phyloP scores from a whole-genome alignment of 441 rosid genomes.

The Gossypium davidsonii region DNA sequence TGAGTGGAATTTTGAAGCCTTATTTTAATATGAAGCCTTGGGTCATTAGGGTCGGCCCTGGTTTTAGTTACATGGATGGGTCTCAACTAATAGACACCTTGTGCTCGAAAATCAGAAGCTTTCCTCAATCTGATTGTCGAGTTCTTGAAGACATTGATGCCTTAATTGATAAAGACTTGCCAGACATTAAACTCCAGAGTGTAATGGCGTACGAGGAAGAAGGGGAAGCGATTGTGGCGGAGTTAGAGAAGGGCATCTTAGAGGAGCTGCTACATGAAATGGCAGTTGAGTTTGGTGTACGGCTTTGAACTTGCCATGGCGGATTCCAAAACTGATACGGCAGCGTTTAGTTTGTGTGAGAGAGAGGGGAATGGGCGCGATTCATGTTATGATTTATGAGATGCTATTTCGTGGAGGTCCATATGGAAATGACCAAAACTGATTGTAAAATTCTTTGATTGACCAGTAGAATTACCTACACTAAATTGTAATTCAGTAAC shows the following conservation, averaged over 20 bases:
- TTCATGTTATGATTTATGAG: too few species aligned
- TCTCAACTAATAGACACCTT: constrained; percentile 36
- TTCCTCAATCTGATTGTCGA: constrained; percentile 50
- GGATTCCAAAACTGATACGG: not conserved
- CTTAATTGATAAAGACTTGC: constrained; percentile 51
- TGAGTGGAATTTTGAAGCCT: constrained; percentile 48
- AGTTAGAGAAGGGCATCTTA: constrained; percentile 55
- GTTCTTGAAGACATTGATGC: constrained; percentile 74
- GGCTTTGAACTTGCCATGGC: not conserved
- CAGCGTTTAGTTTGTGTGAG: constrained; percentile 17
- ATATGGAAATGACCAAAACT: too few species aligned
- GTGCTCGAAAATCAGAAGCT: constrained; percentile 34
- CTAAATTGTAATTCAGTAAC: not conserved
- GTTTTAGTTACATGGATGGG: constrained; percentile 25
- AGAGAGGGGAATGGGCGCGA: not conserved
- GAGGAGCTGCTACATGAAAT: constrained; percentile 56
- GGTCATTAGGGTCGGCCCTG: constrained; percentile 12
- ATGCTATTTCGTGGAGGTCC: too few species aligned
- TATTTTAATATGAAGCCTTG: constrained; percentile 44
- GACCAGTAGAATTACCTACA: not conserved
- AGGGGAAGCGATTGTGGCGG: constrained; percentile 50
- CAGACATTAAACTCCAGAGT: constrained; percentile 20
- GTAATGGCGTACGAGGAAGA: constrained; percentile 46
- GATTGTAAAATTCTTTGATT: not conserved
- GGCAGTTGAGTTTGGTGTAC: constrained; percentile 23